Base-by-base conservation (phyloP, 768 basidiomycete species). In the Suillus cothurnatus region DNA sequence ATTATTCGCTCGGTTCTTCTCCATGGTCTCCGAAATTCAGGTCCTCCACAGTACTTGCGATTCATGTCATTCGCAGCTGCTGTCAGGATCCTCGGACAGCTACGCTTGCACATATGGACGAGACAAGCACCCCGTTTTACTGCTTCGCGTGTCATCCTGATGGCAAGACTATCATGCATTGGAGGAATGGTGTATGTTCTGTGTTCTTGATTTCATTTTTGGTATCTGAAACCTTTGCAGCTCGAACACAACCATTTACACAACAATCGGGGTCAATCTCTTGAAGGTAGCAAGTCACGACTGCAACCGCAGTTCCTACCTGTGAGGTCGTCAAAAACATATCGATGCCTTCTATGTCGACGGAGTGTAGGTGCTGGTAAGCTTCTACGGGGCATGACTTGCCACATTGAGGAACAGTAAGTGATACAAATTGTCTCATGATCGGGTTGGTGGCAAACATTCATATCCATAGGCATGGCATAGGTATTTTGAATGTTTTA, bases 31-130 rank as follows among this genome's bases (percentile, higher is more conserved):
- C 58, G 39, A 59, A 41, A 41, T 59, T 59, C 38, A 59, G 58
- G 26, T 41, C 58, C 6, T 59, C 58, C 19, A 41, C 58, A 41
- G 39, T 28, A 59, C 58, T 59, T 11, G 58, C 58, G 28, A 59
- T 41, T 41, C 58, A 43, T 31, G 58, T 59, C 26, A 59, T 59
- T 21, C 58, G 39, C 26, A 59, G 58, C 31, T 59, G 58, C 26
- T 38, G 39, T 28, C 58, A 41, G 58, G 73, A 77, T 43, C 75
- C 73, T 41, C 47, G 41, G 47, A 69, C 66, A 28, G 66, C 67
- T 43, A 71, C 70, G 61, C 64, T 69, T 36, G 39, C 67, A 50
- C 75, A 76, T 59, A 73, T 76, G 73, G 73, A 78, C 61, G 41
- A 19, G 3, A 41, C n/a, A 23, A 41, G 39, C 2, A 4, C 39